These are phyloP conservation scores for Anisodus acutangulus DNA, from an alignment of 257 asterid genomes.

Conservation along the genomic window DNA sequence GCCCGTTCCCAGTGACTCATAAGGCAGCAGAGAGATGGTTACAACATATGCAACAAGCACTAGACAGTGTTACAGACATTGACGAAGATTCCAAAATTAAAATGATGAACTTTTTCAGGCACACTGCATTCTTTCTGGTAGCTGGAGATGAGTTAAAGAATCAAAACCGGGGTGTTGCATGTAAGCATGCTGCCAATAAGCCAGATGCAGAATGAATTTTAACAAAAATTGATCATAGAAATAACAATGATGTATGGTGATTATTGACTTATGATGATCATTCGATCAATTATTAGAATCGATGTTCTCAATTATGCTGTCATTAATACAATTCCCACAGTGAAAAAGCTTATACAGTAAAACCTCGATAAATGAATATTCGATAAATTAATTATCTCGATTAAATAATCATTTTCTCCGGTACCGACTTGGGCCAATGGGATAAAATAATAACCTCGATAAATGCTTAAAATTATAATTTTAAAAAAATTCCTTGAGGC, in stretches of 20 bases:
- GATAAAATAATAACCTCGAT: too few species aligned
- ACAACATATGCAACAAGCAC: conserved; percentile 90
- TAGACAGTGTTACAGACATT: conserved; percentile 64
- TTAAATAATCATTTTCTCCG: too few species aligned
- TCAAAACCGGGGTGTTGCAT: conserved; percentile 52
- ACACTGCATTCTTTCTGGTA: conserved; percentile 92
- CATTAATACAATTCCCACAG: neutral
- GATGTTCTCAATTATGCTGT: neutral
- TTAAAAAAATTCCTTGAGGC: too few species aligned
- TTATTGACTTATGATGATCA: neutral
- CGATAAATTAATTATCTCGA: too few species aligned
- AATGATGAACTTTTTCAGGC: conserved; percentile 84
- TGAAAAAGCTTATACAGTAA: neutral
- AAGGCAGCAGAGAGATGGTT: conserved; percentile 96
- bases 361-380: too few species aligned
- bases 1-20: conserved; percentile 89
- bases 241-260: neutral
- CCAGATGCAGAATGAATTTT: conserved; percentile 46
- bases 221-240: conserved; percentile 21
- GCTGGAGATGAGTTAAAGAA: conserved; percentile 88
- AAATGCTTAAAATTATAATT: too few species aligned
- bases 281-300: neutral
- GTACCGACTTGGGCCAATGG: too few species aligned
- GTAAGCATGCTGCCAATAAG: conserved; percentile 66
- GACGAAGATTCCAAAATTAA: conserved; percentile 77